These are phyloP conservation scores for Talaromyces adpressus DNA, from an alignment of 495 filamentous ascomycete species.

Conservation along the genomic window DNA sequence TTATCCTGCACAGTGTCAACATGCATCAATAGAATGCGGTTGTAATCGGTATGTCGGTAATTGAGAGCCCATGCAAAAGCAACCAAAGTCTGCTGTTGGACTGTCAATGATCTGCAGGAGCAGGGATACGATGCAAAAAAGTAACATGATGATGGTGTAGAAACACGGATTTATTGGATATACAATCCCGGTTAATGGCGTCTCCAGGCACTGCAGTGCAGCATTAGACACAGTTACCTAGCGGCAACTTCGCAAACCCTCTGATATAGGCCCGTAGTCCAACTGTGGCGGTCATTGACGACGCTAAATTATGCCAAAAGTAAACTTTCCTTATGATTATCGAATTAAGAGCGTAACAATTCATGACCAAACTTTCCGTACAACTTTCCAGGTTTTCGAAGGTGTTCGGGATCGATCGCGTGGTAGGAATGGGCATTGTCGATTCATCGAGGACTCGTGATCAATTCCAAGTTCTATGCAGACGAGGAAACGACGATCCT, in stretches of 20 bases:
- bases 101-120: neutral
- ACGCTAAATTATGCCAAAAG: neutral
- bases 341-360: neutral
- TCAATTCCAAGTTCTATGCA: neutral
- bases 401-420: neutral
- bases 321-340: neutral
- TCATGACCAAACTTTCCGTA: neutral
- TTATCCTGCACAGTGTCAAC: neutral
- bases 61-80: neutral
- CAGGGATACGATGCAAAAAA: neutral
- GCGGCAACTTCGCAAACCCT: too few species aligned
- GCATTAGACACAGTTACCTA: too few species aligned
- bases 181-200: neutral
- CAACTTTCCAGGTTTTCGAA: neutral
- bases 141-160: neutral
- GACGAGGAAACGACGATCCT: neutral
- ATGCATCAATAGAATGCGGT: neutral
- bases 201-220: neutral
- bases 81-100: neutral
- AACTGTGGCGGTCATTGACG: neutral
- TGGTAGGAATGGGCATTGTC: neutral
- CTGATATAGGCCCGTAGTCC: neutral
- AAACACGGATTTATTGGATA: neutral
- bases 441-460: neutral
- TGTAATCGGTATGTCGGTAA: neutral